phyloP scores from a whole-genome alignment of 2,329 filamentous ascomycete species.

The Saccharata proteae region DNA sequence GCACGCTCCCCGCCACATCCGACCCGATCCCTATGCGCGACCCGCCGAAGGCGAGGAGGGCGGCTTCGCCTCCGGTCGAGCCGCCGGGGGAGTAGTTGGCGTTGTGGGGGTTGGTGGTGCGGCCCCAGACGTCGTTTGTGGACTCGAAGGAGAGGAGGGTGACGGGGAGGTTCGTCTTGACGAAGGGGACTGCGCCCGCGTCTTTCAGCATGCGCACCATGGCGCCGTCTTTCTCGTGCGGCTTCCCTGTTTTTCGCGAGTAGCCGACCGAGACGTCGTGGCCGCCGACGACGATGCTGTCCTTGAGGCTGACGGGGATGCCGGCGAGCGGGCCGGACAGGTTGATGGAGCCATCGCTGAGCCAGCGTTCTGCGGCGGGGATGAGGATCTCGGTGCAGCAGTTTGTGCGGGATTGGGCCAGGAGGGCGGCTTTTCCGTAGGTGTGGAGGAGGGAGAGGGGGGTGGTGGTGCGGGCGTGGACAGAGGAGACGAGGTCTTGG shows the following conservation, averaged over 20 bases:
- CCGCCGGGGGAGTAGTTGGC: slow-evolving; percentile 76
- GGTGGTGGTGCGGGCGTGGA: slow-evolving; percentile 54
- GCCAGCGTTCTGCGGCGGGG: slow-evolving; percentile 63
- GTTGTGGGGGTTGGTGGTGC: slow-evolving; percentile 72
- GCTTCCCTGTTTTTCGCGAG: slow-evolving; percentile 58
- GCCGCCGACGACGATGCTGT: slow-evolving; percentile 60
- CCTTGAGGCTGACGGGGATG: slow-evolving; percentile 78
- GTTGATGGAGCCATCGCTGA: slow-evolving; percentile 47
- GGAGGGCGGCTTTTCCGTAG: slow-evolving; percentile 76
- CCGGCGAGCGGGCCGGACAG: slow-evolving; percentile 73
- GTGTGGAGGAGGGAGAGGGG: slow-evolving; percentile 66
- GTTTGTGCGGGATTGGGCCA: slow-evolving; percentile 77
- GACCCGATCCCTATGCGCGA: slow-evolving; percentile 82
- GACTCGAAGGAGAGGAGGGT: slow-evolving; percentile 82
- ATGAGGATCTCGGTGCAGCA: slow-evolving; percentile 82
- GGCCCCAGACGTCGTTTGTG: slow-evolving; percentile 69
- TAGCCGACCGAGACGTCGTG: slow-evolving; percentile 79
- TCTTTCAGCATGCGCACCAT: slow-evolving; percentile 71
- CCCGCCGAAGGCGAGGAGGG: slow-evolving; percentile 66
- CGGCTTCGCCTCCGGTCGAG: slow-evolving; percentile 74
- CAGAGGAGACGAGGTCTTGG: slow-evolving; percentile 62
- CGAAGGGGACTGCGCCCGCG: slow-evolving; percentile 76
- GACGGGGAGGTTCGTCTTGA: slow-evolving; percentile 83
- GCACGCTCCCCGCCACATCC: slow-evolving; percentile 81
- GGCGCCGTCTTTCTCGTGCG: slow-evolving; percentile 53